Conservation (phyloP, 495 filamentous ascomycete species). For the Daldinia loculata region DNA sequence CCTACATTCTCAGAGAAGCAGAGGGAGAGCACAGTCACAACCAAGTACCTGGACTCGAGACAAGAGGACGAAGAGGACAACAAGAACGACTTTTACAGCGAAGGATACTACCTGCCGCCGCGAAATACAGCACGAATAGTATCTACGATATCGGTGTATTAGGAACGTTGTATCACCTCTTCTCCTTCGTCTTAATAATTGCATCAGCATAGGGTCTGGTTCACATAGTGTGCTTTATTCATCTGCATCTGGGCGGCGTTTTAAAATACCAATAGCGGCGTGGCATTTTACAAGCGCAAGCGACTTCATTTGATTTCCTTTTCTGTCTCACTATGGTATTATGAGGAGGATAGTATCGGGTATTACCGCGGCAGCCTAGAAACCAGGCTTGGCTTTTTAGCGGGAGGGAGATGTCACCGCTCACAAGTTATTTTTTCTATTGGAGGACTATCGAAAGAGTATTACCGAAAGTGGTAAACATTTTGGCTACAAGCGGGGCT, state of each 20-base stretch:
- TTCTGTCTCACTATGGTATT: conserved; percentile 30
- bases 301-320: conserved; percentile 43
- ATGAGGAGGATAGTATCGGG: conserved; percentile 27
- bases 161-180: conserved; percentile 48
- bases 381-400: conserved; percentile 24
- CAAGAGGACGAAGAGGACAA: conserved; percentile 47
- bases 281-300: conserved; percentile 47
- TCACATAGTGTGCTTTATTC: conserved; percentile 42
- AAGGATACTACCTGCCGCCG: conserved; percentile 68
- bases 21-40: conserved; percentile 61
- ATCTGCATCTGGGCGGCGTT: conserved; percentile 58
- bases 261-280: conserved; percentile 52
- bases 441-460: conserved; percentile 40
- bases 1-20: conserved; percentile 77
- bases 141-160: conserved; percentile 61
- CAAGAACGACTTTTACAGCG: conserved; percentile 64
- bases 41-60: conserved; percentile 57
- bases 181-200: conserved; percentile 40
- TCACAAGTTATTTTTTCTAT: conserved; percentile 41
- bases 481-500: conserved; percentile 31
- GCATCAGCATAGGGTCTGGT: conserved; percentile 39
- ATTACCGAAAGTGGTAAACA: conserved; percentile 45
- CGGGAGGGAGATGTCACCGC: conserved; percentile 42
- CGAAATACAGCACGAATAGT: conserved; percentile 55
- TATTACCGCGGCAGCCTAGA: conserved; percentile 32